Conservation (phyloP, 108 stramenopile genomes). For the Pseudonitzschia multistriata region DNA sequence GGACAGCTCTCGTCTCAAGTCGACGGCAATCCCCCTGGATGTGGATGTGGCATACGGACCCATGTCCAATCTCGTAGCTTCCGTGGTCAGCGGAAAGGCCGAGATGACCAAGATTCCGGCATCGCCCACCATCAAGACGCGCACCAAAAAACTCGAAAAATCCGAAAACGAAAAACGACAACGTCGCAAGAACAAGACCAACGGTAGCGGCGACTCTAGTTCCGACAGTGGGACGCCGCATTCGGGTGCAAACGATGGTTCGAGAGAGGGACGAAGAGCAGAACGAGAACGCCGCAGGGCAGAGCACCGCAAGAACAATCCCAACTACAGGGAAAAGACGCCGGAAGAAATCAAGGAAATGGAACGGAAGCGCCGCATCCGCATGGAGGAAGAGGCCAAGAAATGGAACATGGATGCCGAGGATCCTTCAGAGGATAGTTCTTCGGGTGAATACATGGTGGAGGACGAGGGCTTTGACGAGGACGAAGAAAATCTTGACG, state of each 20-base stretch:
- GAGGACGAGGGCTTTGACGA: conserved; percentile 34
- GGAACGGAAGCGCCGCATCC: conserved; percentile 67
- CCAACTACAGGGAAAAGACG: conserved; percentile 69
- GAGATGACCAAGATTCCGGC: conserved; percentile 51
- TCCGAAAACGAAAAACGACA: conserved; percentile 70
- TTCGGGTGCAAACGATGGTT: conserved; percentile 65
- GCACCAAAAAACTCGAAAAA: conserved; percentile 81
- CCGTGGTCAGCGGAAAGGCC: conserved; percentile 36
- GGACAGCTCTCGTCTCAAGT: conserved; percentile 55
- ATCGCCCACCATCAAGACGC: conserved; percentile 77
- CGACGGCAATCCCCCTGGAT: conserved; percentile 57
- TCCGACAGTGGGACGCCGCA: conserved; percentile 5
- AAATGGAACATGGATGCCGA: conserved; percentile 84
- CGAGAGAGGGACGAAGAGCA: conserved; percentile 64
- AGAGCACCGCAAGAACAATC: conserved; percentile 64
- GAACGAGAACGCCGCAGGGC: conserved; percentile 81
- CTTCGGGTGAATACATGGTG: conserved; percentile 28
- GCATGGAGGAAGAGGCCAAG: conserved; percentile 80
- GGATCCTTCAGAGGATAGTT: conserved; percentile 49
- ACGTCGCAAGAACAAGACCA: conserved; percentile 47
- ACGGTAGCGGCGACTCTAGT: conserved; percentile 18
- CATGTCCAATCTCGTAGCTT: conserved; percentile 66
- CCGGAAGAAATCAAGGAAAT: conserved; percentile 86
- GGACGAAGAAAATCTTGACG: conserved; percentile 33
- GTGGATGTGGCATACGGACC: conserved; percentile 50